These are phyloP conservation scores for Phaeolepiota aurea DNA, from an alignment of 768 basidiomycete genomes.

Conservation along the genomic window DNA sequence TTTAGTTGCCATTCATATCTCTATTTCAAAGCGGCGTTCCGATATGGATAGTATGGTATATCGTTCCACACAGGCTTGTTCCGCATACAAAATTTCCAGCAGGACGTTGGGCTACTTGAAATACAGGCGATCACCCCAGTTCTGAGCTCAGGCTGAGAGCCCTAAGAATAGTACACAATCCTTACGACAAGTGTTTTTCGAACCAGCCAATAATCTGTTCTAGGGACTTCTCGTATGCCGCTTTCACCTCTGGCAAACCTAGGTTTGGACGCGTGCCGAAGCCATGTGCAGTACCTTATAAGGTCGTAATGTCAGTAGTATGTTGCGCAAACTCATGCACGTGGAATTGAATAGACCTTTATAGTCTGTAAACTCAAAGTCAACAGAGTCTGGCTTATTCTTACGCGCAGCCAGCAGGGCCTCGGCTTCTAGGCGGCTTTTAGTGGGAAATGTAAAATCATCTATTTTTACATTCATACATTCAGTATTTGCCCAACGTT, in stretches of 20 bases:
- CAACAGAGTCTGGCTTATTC: constrained; percentile 24
- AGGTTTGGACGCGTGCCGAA: constrained; percentile 36
- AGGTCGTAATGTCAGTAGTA: background rate
- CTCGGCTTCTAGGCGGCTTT: constrained; percentile 23
- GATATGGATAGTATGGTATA: too few relatives aligned
- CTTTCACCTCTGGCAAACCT: constrained; percentile 26
- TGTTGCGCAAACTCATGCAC: background rate
- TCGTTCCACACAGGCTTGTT: too few relatives aligned
- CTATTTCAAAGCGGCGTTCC: too few relatives aligned
- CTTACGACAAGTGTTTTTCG: constrained; percentile 18
- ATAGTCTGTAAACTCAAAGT: constrained; percentile 37
- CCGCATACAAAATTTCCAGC: too few relatives aligned
- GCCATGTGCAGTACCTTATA: constrained; percentile 34
- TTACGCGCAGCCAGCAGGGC: constrained; percentile 26
- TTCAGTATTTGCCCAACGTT: background rate
- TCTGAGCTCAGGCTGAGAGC: too few relatives aligned
- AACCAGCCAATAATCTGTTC: constrained; percentile 38
- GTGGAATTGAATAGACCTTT: constrained; percentile 21
- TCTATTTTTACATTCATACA: constrained; percentile 14
- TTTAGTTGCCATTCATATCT: background rate
- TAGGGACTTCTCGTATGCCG: constrained; percentile 31
- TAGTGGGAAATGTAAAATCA: constrained; percentile 25
- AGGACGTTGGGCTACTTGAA: background rate
- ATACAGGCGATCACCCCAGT: too few relatives aligned
- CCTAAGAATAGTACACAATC: too few relatives aligned